Base-by-base conservation (phyloP, 140 eudicot species). In the Cichorium intybus region DNA sequence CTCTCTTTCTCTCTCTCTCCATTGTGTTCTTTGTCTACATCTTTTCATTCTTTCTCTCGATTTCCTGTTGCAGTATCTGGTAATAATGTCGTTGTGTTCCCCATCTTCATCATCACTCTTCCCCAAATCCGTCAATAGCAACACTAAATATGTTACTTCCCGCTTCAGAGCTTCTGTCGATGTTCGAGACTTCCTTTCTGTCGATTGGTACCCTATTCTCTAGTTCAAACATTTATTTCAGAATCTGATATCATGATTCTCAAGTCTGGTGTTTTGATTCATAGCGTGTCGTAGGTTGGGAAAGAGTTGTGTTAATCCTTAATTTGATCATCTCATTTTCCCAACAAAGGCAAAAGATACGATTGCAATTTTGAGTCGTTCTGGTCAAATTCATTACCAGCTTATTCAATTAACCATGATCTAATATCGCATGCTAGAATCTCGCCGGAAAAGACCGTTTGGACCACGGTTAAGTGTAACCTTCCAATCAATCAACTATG, bases 391-490 rank as follows among this genome's bases (percentile, higher is more conserved):
- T n/a, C n/a, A 21, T 23, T 6, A 39, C 69, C 3, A 12, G n/a
- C 39, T 24, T 71, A 63, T 62, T 54, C 37, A n/a, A 60, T 55
- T 41, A 18, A 3, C 22, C 45, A 22, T 41, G 11, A 10, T 50
- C 33, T 49, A 14, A 31, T 61, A n/a, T 60, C 78, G 66, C 87
- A 91, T 96, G 98, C 84, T 92, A 55, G 96, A 87, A 66, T 85
- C 98, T 59, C 96, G 92, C 54, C 75, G 83, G 75, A 92, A 85
- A 76, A 83, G 81, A 74, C 92, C 96, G 24, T 83, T 72, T 58
- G 98, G 98, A 49, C 98, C 98, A 52, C 79, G 95, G 81, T 65
- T 92, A 70, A 80, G 87, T 66, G 97, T 91, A 91, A 79, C 21
- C 15, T 64, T 56, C 72, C 59, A 21, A 23, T 33, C 20, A 67